These are phyloP conservation scores for Candida gorgasii DNA, from an alignment of 805 yeast species.

Conservation along the genomic window DNA sequence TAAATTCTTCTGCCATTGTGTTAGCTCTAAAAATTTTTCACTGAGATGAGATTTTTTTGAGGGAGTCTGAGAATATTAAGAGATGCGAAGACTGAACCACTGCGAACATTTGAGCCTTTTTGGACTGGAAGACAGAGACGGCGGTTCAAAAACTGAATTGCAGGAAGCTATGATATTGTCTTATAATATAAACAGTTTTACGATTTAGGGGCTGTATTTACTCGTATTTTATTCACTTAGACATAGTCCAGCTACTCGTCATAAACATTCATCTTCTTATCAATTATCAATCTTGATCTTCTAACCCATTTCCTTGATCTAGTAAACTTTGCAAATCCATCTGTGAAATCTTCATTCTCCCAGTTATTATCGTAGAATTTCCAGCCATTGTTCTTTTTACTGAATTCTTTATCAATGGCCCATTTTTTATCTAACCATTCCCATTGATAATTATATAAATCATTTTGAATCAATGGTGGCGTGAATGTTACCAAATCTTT, in stretches of 20 bases:
- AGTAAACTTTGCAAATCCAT: conserved; percentile 52
- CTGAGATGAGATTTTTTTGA: conserved; percentile 5
- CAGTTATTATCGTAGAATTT: conserved; percentile 53
- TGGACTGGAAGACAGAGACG: too few relatives aligned
- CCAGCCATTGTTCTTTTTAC: conserved; percentile 52
- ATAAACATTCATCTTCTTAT: conserved; percentile 19
- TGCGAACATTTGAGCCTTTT: too few relatives aligned
- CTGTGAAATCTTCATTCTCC: conserved; percentile 40
- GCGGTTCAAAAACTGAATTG: too few relatives aligned
- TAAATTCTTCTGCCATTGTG: conserved; percentile 63
- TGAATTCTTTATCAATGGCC: conserved; percentile 45
- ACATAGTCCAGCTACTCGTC: conserved; percentile 9
- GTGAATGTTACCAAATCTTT: conserved; percentile 35
- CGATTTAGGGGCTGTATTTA: not conserved
- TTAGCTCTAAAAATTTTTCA: conserved; percentile 10
- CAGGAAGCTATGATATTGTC: too few relatives aligned
- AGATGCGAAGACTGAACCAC: too few relatives aligned
- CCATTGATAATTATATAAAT: conserved; percentile 47
- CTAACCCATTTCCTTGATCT: conserved; percentile 54
- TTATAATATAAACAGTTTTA: too few relatives aligned
- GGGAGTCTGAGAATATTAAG: too few relatives aligned
- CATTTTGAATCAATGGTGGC: conserved; percentile 46
- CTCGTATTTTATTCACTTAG: not conserved
- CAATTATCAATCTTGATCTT: conserved; percentile 38
- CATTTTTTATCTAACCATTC: conserved; percentile 58